Evolutionary conservation across 164 flowering plant genomes (phyloP).

Genomic region (grape (Vitis vinifera)): DNA sequence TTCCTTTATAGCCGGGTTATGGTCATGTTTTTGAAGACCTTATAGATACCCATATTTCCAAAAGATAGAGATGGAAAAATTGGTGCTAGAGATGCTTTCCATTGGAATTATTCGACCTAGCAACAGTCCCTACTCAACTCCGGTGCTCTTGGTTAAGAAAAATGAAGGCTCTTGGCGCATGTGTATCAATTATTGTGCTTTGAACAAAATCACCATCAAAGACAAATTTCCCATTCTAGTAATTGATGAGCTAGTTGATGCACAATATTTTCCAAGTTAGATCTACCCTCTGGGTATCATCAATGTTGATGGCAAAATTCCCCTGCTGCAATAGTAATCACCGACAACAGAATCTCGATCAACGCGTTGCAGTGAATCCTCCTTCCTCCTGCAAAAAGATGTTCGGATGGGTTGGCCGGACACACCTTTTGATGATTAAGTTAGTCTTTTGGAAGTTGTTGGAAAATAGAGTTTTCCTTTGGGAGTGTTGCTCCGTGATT

Average conservation of each 20-base stretch:
- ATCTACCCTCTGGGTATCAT: background rate
- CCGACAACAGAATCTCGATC: too few species aligned
- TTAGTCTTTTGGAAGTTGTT: too few species aligned
- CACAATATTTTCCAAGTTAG: background rate
- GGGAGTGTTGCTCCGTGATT: too few species aligned
- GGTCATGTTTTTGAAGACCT: background rate
- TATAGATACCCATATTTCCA: background rate
- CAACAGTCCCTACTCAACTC: background rate
- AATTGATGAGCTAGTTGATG: background rate
- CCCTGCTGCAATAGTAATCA: too few species aligned
- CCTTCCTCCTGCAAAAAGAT: too few species aligned
- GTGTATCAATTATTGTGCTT: background rate
- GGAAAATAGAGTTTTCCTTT: too few species aligned
- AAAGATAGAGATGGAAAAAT: background rate
- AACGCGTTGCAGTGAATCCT: too few species aligned
- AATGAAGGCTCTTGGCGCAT: background rate
- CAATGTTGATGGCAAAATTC: too few species aligned
- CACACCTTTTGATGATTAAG: too few species aligned
- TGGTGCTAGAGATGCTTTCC: background rate
- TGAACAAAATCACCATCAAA: slow-evolving; percentile 1
- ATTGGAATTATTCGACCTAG: background rate
- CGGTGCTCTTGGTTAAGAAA: background rate
- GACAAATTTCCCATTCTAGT: slow-evolving; percentile 2
- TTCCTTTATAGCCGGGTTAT: background rate
- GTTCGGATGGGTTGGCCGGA: too few species aligned